Base-by-base conservation (phyloP, 148 eudicot species). In the Rhododendron ferrugineum region DNA sequence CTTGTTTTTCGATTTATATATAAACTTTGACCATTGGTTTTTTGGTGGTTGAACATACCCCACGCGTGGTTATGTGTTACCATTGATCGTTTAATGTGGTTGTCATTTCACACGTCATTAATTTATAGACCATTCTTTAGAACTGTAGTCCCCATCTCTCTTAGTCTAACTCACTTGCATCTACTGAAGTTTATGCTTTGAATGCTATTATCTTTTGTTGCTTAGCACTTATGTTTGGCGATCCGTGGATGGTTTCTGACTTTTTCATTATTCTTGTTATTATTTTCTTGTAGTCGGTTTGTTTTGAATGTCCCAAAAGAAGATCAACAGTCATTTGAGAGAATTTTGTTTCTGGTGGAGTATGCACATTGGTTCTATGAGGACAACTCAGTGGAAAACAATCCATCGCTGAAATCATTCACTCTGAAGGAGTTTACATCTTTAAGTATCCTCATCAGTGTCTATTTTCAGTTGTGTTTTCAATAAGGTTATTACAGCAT, bases 351-450 rank as follows among this genome's bases (percentile, higher is more conserved):
- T 93, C 96, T 97, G 28, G 98, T 95, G 83, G 99, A 97, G 89
- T 94, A 93, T 90, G 99, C 98, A 40, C 98, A 97, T 86, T 97
- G 99, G 99, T 97, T 94, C 87, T 97, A 97, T 34, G 99, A 97
- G 87, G 99, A 97, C 90, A 95, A 94, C 86, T 89, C 98, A 20
- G 99, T 97, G 76, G 99, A 97, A 89, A 93, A 94, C 58, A 92
- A 97, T 87, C 99, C 99, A 4, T 95, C 99, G 2, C 76, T 97
- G 84, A 97, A 95, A 84, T 97, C 99, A 5, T 90, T 94, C 66
- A 93, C 98, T 75, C 89, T 97, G 85, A 97, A 94, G 91, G 98
- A 97, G 88, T 97, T 94, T 80, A 95, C 99, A 76, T 89, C 98
- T 74, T 88, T 95, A 85, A 88, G 99, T 97, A 97, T 97, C 97